Base-by-base conservation (phyloP, 73 alveolate species). In the Breviolum minutum region DNA sequence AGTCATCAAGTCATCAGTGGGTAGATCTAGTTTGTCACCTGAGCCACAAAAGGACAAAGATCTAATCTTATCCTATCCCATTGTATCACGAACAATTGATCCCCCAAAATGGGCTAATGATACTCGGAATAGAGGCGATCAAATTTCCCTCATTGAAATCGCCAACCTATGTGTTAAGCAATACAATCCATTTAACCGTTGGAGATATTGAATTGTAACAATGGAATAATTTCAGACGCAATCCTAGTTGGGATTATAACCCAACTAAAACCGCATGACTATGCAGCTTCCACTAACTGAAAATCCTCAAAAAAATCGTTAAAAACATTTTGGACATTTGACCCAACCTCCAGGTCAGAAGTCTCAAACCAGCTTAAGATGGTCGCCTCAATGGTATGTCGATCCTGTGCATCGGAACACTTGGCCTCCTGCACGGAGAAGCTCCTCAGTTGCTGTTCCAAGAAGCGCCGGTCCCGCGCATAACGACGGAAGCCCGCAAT, bases 391-490 rank as follows among this genome's bases (percentile, higher is more conserved):
- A 88, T 88, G 85, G 85, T 88, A n/a, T 14, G 19, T 14, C 95
- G 95, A 63, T 88, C 95, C 86, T 88, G 70, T 6, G 32, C 54
- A 48, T 64, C 70, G 8, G 95, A 68, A 27, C 95, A 87, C 82
- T 27, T 19, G 83, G 95, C 95, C 26, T 30, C 20, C 68, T 87
- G 95, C 70, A 87, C 84, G 66, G 95, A 66, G 22, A 87, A 87
- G 64, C 83, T 87, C 84, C 83, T 81, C 95, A 87, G 95, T 83
- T 87, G 95, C 81, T 87, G 95, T 83, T 22, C 95, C 81, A 87
- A 83, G 68, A 70, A 87, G 16, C 54, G 9, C 30, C 95, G 95
- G 95, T 87, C 95, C 20, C 48, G 60, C 68, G 95, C 95, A 66
- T 87, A 87, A 30, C 68, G 95, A 81, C 95, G 76, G 68, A 87